Evolutionary conservation across 2,329 filamentous ascomycete species (phyloP).

Genomic region (Diaporthe sp.): DNA sequence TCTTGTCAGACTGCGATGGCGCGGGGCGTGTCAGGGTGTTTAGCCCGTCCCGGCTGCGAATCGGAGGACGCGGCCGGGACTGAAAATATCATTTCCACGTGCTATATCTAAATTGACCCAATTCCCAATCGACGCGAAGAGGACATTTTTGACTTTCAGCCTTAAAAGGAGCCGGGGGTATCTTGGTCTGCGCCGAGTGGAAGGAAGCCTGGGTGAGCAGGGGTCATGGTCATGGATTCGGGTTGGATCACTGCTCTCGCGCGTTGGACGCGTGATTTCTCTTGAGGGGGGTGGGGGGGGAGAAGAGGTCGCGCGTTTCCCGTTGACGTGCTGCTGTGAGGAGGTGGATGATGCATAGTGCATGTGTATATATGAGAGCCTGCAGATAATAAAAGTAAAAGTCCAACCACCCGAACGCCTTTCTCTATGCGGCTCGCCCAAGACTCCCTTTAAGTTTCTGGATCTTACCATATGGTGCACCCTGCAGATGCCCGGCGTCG

Average conservation of each 20-base stretch:
- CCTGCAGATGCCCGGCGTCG: not conserved
- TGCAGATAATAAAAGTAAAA: not conserved
- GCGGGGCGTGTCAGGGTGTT: not conserved
- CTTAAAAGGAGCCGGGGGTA: not conserved
- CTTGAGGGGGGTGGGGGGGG: too few relatives aligned
- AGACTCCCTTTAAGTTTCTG: not conserved
- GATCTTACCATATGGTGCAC: not conserved
- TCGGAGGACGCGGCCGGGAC: not conserved
- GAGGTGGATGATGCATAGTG: not conserved
- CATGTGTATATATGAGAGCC: not conserved
- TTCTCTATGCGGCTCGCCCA: not conserved
- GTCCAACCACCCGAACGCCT: not conserved
- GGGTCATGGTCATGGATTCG: not conserved
- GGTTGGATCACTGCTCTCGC: not conserved
- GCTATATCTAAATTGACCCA: not conserved
- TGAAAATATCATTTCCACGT: not conserved
- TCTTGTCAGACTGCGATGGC: too few relatives aligned
- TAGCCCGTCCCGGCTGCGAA: not conserved
- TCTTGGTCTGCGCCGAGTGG: not conserved
- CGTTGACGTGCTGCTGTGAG: not conserved
- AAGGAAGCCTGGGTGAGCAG: not conserved
- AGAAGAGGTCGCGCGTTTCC: not conserved
- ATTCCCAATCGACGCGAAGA: not conserved
- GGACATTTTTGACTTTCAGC: not conserved
- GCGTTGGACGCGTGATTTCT: not conserved